Conservation (phyloP, 495 filamentous ascomycete genomes). For the Aspergillus biplanus region DNA sequence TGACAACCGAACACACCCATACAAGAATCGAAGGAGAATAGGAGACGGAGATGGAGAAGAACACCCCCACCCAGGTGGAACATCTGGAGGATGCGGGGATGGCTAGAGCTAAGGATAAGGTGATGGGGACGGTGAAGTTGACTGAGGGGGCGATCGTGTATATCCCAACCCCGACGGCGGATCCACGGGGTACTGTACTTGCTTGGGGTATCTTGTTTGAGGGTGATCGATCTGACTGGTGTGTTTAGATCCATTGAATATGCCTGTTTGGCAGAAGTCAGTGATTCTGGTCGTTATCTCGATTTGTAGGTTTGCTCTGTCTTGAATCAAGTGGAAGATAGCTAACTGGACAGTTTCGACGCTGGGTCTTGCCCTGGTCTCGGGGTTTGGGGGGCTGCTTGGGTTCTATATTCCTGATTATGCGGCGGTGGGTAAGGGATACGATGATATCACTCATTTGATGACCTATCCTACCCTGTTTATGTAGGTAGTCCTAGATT, state of each 20-base stretch:
- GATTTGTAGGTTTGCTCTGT: constrained; percentile 33
- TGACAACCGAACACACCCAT: neutral
- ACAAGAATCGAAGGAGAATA: neutral
- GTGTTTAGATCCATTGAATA: constrained; percentile 33
- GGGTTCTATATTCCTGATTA: constrained; percentile 31
- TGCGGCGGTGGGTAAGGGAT: constrained; percentile 25
- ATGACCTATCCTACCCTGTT: constrained; percentile 41
- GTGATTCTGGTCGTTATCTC: constrained; percentile 33
- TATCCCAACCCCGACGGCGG: constrained; percentile 35
- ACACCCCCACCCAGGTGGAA: constrained; percentile 25
- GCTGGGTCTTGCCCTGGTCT: constrained; percentile 32
- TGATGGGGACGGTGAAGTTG: constrained; percentile 36
- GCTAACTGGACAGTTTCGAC: constrained; percentile 28
- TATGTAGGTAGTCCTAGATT: no score
- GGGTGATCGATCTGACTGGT: neutral
- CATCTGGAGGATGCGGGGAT: constrained; percentile 20
- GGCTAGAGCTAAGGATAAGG: constrained; percentile 13
- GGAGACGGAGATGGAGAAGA: constrained; percentile 14
- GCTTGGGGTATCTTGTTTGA: neutral
- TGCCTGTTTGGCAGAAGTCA: constrained; percentile 32
- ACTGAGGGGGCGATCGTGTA: constrained; percentile 35
- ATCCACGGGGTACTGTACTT: constrained; percentile 27
- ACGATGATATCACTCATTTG: constrained; percentile 33
- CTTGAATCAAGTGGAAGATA: no score
- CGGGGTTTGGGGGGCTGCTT: constrained; percentile 34